Evolutionary conservation across 1,284 basidiomycete genomes (phyloP).

Genomic region (Cutaneotrichosporon sp.): DNA sequence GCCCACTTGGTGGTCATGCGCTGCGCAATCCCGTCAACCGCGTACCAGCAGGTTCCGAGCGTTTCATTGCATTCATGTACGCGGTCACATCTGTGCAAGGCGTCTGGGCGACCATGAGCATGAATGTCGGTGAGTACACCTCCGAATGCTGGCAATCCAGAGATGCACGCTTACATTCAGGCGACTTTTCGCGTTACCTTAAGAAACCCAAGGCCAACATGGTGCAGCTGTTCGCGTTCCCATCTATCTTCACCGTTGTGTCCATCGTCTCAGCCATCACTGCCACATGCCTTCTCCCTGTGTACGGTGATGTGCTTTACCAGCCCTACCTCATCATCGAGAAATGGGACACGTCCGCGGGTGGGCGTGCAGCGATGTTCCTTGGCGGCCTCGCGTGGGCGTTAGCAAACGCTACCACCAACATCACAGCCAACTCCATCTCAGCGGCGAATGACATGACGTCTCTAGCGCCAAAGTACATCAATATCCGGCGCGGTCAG

Average conservation of each 20-base stretch:
- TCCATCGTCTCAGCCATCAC: constrained; percentile 62
- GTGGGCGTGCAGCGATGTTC: constrained; percentile 64
- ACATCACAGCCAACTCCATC: constrained; percentile 62
- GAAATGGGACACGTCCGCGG: constrained; percentile 59
- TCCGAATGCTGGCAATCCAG: no score
- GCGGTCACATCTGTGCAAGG: constrained; percentile 36
- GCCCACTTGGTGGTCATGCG: neutral
- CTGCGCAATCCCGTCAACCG: constrained; percentile 15
- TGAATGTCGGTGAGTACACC: constrained; percentile 61
- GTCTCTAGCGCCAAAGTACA: constrained; percentile 54
- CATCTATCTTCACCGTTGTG: constrained; percentile 56
- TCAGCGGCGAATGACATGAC: constrained; percentile 74
- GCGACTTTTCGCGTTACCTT: constrained; percentile 46
- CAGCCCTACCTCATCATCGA: constrained; percentile 48
- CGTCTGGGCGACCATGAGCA: constrained; percentile 49
- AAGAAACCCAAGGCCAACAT: constrained; percentile 47
- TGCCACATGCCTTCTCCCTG: constrained; percentile 54
- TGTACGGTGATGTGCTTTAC: constrained; percentile 56
- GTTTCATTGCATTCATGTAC: constrained; percentile 37
- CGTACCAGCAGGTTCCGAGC: constrained; percentile 24
- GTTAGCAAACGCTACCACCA: constrained; percentile 65
- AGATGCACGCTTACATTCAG: constrained; percentile 36
- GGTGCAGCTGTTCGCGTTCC: constrained; percentile 65
- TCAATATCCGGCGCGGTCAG: constrained; percentile 71
- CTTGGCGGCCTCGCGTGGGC: constrained; percentile 65